These are phyloP conservation scores for Fusarium odoratissimum DNA, from an alignment of 2,329 filamentous ascomycete species.

Conservation along the genomic window DNA sequence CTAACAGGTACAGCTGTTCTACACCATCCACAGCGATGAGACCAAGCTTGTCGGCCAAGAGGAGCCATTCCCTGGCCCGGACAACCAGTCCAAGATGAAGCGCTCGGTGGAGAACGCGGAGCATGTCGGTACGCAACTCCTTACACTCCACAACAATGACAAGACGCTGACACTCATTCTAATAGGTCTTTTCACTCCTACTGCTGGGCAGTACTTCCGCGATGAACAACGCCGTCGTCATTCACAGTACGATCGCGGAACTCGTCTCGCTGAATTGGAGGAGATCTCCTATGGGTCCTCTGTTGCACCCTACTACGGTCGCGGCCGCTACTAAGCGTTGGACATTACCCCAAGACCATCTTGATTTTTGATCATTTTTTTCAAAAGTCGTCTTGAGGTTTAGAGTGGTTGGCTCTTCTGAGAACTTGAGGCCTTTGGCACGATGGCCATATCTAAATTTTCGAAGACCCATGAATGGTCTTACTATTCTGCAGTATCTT, in stretches of 20 bases:
- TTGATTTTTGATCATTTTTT: constrained; percentile 25
- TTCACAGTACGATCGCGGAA: constrained; percentile 86
- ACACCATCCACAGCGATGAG: constrained; percentile 60
- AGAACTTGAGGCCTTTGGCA: constrained; percentile 13
- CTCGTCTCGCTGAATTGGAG: constrained; percentile 75
- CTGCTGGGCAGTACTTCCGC: constrained; percentile 77
- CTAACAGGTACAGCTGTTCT: constrained; percentile 59
- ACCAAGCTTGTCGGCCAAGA: constrained; percentile 73
- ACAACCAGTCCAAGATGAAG: constrained; percentile 89
- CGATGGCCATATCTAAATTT: constrained; percentile 27
- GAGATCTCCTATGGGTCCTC: constrained; percentile 66
- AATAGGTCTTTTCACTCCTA: constrained; percentile 83
- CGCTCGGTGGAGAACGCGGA: constrained; percentile 88
- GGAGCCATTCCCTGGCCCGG: constrained; percentile 79
- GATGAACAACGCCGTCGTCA: constrained; percentile 81
- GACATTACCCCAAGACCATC: constrained; percentile 7
- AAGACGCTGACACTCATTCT: background rate
- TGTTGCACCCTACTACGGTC: constrained; percentile 54
- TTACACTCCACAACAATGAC: background rate
- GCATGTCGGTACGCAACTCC: constrained; percentile 73
- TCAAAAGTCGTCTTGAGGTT: constrained; percentile 31
- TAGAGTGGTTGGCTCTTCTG: constrained; percentile 32
- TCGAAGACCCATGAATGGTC: constrained; percentile 25
- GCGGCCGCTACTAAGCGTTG: constrained; percentile 24
- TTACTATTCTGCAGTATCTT: constrained; percentile 40